Conservation (phyloP, 2,329 filamentous ascomycete species). For the Chalaropsis thielavioides region DNA sequence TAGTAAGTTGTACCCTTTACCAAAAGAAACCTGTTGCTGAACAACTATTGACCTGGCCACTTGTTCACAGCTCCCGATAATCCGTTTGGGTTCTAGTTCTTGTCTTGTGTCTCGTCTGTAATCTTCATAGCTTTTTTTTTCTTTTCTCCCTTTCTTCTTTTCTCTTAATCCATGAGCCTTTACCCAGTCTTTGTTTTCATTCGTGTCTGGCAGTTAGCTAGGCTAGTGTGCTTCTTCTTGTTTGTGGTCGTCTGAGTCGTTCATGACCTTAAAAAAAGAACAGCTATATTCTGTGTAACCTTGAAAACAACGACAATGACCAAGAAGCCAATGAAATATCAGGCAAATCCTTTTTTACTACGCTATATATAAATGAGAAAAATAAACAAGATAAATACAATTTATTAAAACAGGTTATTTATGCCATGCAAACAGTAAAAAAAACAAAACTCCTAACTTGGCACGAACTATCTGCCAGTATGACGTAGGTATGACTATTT, state of each 20-base stretch:
- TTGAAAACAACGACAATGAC: too few species aligned
- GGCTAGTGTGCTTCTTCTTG: neutral
- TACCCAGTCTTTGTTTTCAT: neutral
- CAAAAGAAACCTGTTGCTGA: too few species aligned
- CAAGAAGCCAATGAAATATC: too few species aligned
- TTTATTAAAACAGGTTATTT: neutral
- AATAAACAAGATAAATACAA: neutral
- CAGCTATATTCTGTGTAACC: too few species aligned
- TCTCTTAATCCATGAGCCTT: neutral
- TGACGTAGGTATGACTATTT: neutral
- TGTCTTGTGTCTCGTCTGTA: slow-evolving; percentile 5
- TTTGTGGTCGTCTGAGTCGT: neutral
- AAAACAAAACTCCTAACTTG: neutral
- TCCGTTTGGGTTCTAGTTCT: slow-evolving; percentile 36
- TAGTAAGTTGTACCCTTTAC: slow-evolving; percentile 52
- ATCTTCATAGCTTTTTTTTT: slow-evolving; percentile 2
- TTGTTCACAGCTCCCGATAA: slow-evolving; percentile 34
- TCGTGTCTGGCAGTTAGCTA: neutral
- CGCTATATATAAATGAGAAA: neutral
- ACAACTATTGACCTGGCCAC: neutral
- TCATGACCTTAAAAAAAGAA: too few species aligned
- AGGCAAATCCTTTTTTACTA: neutral
- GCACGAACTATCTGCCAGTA: neutral
- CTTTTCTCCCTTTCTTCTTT: slow-evolving; percentile 7
- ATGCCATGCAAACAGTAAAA: neutral